Evolutionary conservation across 1,139 yeast species (phyloP).

Genomic region (Taphrina confusa): DNA sequence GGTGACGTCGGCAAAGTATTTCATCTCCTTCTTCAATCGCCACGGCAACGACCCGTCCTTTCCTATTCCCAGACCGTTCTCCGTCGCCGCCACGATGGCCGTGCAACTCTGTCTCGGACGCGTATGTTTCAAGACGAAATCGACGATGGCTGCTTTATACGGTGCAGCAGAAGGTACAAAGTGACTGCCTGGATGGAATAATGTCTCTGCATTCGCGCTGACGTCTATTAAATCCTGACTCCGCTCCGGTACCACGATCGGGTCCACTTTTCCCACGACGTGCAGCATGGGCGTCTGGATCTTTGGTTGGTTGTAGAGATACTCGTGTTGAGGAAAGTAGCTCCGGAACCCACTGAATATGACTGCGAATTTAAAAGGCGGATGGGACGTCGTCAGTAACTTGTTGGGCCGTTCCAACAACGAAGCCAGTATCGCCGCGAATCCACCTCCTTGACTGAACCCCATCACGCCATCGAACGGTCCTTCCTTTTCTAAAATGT

Average conservation of each 20-base stretch:
- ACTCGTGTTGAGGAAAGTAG: constrained; percentile 56
- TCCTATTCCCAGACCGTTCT: constrained; percentile 84
- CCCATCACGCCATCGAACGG: constrained; percentile 89
- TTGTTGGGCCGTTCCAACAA: constrained; percentile 32
- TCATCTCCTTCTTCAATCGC: constrained; percentile 81
- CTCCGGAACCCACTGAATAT: constrained; percentile 76
- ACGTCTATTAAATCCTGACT: constrained; percentile 60
- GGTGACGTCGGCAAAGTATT: constrained; percentile 77
- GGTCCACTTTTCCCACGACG: constrained; percentile 82
- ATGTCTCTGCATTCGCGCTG: constrained; percentile 51
- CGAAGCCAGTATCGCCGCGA: constrained; percentile 52
- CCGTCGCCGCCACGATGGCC: constrained; percentile 73
- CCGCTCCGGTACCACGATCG: constrained; percentile 78
- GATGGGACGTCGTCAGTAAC: constrained; percentile 45
- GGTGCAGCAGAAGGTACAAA: constrained; percentile 59
- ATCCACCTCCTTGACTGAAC: constrained; percentile 91
- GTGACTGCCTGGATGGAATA: constrained; percentile 83
- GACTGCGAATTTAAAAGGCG: constrained; percentile 66
- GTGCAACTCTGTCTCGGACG: constrained; percentile 36
- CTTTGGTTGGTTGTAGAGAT: constrained; percentile 49
- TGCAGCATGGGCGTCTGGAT: constrained; percentile 66
- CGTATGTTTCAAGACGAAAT: constrained; percentile 33
- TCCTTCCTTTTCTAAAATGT: constrained; percentile 66
- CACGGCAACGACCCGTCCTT: constrained; percentile 80
- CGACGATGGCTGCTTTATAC: constrained; percentile 23